Conservation (phyloP, 2,329 filamentous ascomycete genomes). For the Podosphaera leucotricha region DNA sequence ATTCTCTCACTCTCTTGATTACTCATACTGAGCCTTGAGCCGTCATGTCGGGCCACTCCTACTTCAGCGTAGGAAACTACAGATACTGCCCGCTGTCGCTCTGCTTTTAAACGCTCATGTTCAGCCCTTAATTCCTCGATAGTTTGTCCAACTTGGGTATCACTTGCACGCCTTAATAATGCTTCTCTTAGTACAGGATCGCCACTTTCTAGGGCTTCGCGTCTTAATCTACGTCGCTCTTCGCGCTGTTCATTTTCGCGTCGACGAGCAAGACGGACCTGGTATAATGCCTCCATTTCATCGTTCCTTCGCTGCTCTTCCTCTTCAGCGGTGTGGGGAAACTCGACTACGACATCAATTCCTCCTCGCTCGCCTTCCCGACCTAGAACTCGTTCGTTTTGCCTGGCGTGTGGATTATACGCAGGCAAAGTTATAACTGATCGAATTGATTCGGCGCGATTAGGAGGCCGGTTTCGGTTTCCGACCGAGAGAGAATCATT, state of each 20-base stretch:
- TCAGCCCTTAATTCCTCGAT: conserved; percentile 35
- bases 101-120: conserved; percentile 31
- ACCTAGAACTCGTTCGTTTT: conserved; percentile 61
- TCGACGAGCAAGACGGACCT: conserved; percentile 60
- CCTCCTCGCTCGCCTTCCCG: conserved; percentile 79
- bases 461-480: conserved; percentile 23
- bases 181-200: conserved; percentile 41
- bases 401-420: conserved; percentile 50
- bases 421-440: conserved; percentile 87
- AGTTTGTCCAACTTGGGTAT: conserved; percentile 18
- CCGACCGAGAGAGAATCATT: conserved; percentile 2
- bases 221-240: conserved; percentile 41
- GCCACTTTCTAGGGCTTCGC: conserved; percentile 47
- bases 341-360: conserved; percentile 74
- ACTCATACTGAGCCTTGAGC: conserved; percentile 48
- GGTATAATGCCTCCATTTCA: conserved; percentile 83
- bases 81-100: conserved; percentile 43
- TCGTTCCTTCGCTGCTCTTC: conserved; percentile 58
- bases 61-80: conserved; percentile 56
- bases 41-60: conserved; percentile 55
- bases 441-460: conserved; percentile 65
- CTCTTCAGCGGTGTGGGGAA: conserved; percentile 57
- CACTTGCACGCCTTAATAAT: conserved; percentile 25
- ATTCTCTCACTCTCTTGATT: conserved; percentile 50
- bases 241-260: conserved; percentile 56